Percentiles rank a stretch among this genome's conserved stretches.
Conservation (phyloP, 352 stramenopile genomes). For the Phytophthora crassamura region DNA sequence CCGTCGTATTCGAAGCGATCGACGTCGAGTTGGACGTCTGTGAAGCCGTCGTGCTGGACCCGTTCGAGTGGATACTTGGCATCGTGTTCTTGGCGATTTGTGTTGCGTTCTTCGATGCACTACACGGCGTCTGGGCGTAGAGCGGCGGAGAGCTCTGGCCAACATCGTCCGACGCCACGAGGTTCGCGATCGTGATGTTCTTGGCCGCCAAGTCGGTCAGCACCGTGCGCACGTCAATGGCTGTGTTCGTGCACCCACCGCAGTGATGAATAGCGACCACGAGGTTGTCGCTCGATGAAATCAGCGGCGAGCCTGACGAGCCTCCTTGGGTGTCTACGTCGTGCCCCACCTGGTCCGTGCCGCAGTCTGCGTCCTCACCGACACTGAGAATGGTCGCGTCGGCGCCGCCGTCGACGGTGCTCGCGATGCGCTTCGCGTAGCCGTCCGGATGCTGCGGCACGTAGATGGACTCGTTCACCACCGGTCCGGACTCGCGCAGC, state of each 20-base stretch:
- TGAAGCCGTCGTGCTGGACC: background rate
- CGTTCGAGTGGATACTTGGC: constrained; percentile 2
- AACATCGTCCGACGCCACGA: constrained; percentile 29
- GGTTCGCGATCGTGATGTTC: constrained; percentile 45
- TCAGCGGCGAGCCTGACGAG: constrained; percentile 55
- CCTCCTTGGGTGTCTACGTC: constrained; percentile 54
- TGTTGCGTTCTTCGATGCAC: background rate
- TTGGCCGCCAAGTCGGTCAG: constrained; percentile 43
- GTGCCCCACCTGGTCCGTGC: constrained; percentile 48
- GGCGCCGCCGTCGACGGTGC: constrained; percentile 35
- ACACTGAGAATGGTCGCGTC: constrained; percentile 43
- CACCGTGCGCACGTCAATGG: constrained; percentile 49
- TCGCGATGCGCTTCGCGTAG: constrained; percentile 61
- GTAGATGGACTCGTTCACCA: constrained; percentile 62
- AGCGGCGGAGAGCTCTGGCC: constrained; percentile 9
- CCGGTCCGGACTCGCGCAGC: constrained; percentile 41
- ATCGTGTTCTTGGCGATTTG: constrained; percentile 14
- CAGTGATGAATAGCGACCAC: constrained; percentile 69
- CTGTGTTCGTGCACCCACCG: constrained; percentile 54
- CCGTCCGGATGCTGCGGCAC: constrained; percentile 62
- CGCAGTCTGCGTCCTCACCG: constrained; percentile 38
- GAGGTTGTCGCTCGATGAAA: constrained; percentile 49
- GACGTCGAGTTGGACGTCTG: background rate
- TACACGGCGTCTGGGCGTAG: constrained; percentile 33
- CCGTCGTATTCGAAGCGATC: constrained; percentile 2